A percentile compares a stretch with the other conserved stretches of the same genome.
Conservation (phyloP, 2,329 filamentous ascomycete genomes). For the Bipolaris zeicola region DNA sequence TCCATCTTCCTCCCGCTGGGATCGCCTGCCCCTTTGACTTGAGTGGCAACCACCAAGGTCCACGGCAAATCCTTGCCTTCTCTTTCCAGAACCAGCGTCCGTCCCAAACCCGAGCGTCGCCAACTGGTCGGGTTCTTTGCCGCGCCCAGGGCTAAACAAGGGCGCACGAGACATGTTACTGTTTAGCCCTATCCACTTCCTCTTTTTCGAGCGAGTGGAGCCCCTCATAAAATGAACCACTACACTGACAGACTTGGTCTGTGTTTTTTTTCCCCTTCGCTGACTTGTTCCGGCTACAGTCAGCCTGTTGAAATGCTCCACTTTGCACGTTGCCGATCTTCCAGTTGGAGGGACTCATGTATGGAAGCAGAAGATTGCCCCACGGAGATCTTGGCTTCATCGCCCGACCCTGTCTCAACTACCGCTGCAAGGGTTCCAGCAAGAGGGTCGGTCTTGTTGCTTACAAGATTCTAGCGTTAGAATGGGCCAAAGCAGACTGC, state of each 20-base stretch:
- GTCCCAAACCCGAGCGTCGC: conserved; percentile 6
- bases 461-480: conserved; percentile 17
- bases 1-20: background rate
- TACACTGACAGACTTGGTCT: background rate
- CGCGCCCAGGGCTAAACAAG: background rate
- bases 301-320: background rate
- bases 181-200: background rate
- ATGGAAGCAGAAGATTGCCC: conserved; percentile 2
- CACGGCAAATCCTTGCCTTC: conserved; percentile 1
- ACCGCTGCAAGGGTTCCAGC: conserved; percentile 14
- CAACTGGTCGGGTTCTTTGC: background rate
- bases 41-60: background rate
- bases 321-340: conserved; percentile 19
- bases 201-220: background rate
- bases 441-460: conserved; percentile 13
- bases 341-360: background rate
- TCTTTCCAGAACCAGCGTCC: background rate
- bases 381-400: conserved; percentile 15
- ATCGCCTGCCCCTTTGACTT: conserved; percentile 9
- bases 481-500: background rate
- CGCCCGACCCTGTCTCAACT: conserved; percentile 10
- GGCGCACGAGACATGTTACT: background rate
- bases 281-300: background rate
- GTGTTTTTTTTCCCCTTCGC: background rate
- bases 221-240: background rate